Evolutionary conservation across 768 basidiomycete genomes (phyloP).

Genomic region (Termitomyces sp.): DNA sequence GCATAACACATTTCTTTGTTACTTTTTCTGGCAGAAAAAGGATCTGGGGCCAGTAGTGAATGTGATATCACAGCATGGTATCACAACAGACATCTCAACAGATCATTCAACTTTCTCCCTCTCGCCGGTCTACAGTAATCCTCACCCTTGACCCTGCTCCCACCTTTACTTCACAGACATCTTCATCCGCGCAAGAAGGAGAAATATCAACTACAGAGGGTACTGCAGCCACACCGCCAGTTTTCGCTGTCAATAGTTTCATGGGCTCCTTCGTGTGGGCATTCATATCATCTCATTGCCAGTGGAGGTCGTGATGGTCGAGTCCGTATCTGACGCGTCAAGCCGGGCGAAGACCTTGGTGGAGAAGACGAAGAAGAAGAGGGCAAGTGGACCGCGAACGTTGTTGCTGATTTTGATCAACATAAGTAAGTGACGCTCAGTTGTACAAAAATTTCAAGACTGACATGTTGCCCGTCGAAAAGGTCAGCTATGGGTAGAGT

Average conservation of each 20-base stretch:
- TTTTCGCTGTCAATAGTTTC: conserved; percentile 76
- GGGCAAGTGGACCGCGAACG: conserved; percentile 62
- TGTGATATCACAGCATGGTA: too few relatives aligned
- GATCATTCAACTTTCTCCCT: conserved; percentile 72
- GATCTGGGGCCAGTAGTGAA: too few relatives aligned
- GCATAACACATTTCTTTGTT: too few relatives aligned
- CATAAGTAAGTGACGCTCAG: conserved; percentile 50
- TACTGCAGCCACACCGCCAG: conserved; percentile 28
- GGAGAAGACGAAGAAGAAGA: conserved; percentile 40
- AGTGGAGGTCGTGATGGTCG: conserved; percentile 85
- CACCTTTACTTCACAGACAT: conserved; percentile 12
- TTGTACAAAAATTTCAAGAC: not conserved
- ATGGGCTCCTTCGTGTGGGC: conserved; percentile 93
- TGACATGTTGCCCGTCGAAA: not conserved
- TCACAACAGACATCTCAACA: too few relatives aligned
- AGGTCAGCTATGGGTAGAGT: conserved; percentile 79
- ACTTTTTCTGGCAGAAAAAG: too few relatives aligned
- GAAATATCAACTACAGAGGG: conserved; percentile 19
- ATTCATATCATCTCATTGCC: conserved; percentile 92
- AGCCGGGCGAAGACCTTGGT: conserved; percentile 46
- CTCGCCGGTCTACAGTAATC: conserved; percentile 60
- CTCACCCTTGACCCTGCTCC: conserved; percentile 56
- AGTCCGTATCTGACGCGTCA: conserved; percentile 86
- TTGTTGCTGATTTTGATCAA: conserved; percentile 85
- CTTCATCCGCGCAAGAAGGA: conserved; percentile 15